These are phyloP conservation scores for Thalassiosira exigua DNA, from an alignment of 352 stramenopile genomes.

Conservation along the genomic window DNA sequence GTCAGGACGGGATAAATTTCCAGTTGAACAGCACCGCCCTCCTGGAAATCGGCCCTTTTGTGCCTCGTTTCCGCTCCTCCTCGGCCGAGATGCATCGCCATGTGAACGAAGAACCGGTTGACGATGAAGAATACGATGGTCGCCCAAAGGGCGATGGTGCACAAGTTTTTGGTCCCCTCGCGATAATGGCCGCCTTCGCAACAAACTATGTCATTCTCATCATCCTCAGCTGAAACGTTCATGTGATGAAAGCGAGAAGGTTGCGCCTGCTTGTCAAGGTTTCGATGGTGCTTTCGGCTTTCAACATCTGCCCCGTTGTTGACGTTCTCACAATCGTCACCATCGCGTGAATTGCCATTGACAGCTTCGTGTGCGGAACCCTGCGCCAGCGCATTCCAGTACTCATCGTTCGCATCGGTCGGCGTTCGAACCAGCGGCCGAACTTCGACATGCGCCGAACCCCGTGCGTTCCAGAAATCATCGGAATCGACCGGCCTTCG, in stretches of 20 bases:
- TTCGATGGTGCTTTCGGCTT: too few relatives aligned
- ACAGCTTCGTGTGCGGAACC: background rate
- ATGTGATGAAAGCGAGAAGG: background rate
- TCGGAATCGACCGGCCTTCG: too few relatives aligned
- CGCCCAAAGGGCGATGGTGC: conserved; percentile 45
- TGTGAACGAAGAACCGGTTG: conserved; percentile 49
- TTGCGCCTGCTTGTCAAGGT: too few relatives aligned
- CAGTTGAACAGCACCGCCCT: too few relatives aligned
- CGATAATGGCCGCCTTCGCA: conserved; percentile 34
- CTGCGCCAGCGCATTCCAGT: background rate
- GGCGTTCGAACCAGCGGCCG: background rate
- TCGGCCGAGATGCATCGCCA: conserved; percentile 38
- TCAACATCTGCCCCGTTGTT: too few relatives aligned
- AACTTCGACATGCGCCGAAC: background rate
- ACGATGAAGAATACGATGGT: conserved; percentile 35
- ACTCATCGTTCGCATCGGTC: background rate
- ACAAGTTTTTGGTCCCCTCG: conserved; percentile 51
- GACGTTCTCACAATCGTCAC: too few relatives aligned
- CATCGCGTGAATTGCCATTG: too few relatives aligned
- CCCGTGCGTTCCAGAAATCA: too few relatives aligned
- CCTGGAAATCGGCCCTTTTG: too few relatives aligned
- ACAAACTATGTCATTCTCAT: conserved; percentile 35
- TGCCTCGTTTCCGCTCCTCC: too few relatives aligned
- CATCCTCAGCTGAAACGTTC: conserved; percentile 6
- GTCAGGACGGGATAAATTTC: too few relatives aligned